Evolutionary conservation across 306 rosid species (phyloP), one percentile per base, ranked within the genome.

Genomic region (Castanea crenata): DNA sequence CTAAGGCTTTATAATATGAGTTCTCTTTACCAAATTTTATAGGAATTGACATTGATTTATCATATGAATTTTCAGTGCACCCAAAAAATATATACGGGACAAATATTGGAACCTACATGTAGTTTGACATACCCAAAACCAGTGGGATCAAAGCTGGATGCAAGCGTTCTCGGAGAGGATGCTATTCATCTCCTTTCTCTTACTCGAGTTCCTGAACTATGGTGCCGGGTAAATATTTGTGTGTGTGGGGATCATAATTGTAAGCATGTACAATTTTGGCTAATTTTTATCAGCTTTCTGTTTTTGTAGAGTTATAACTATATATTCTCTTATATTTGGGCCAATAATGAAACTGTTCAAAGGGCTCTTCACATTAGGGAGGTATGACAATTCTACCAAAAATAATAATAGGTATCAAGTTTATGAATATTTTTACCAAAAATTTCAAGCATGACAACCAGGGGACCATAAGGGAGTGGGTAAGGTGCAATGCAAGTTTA

Each of bases 401-500:
- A 49, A 49, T 12, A 49, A 13, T 49, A 49, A 10, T 49, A 13
- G 16, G 16, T 49, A 49, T 49, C 16, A 49, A 49, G 54, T 12
- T 49, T 49, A 49, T 49, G 54, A 49, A 12, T 49, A 3, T 3
- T 49, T 49, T 49, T 49, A 49, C 54, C 54, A 9, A 59, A 59
- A 2, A 4, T 21, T 59, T 23, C 14, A 21, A 59, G 13, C 15
- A 8, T 49, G 13, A 21, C 11, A 69, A 83, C 25, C 59, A 85
- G 88, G 88, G 88, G 34, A 85, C 68, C 19, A 71, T 70, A 62
- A 11, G 8, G 19, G 35, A 46, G 20, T 85, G 85, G 85, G 29
- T 32, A 14, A 85, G 77, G 58, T 81, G 88, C 68, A 85, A 75
- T 23, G n/a, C 4, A 32, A 81, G 70, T 62, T 21, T 79, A 14